Conservation (phyloP, 257 asterid genomes). For the Lithospermum erythrorhizon region DNA sequence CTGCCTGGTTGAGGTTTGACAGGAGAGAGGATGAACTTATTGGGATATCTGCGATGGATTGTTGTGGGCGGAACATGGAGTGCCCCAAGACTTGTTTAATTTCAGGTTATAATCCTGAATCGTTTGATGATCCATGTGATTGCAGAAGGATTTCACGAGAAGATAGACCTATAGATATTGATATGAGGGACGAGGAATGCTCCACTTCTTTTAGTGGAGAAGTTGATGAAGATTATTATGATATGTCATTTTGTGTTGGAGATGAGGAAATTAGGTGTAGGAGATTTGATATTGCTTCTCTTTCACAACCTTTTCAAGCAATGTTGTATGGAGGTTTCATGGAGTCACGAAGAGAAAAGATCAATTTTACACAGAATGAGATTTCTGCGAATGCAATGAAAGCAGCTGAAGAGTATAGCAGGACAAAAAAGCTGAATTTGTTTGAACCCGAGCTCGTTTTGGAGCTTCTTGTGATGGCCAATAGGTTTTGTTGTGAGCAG, state of each 20-base stretch:
- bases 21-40: constrained; percentile 83
- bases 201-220: constrained; percentile 47
- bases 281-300: constrained; percentile 62
- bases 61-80: constrained; percentile 72
- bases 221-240: constrained; percentile 43
- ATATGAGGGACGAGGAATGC: constrained; percentile 38
- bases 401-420: constrained; percentile 73
- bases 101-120: constrained; percentile 79
- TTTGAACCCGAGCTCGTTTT: constrained; percentile 54
- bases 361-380: constrained; percentile 57
- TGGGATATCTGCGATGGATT: constrained; percentile 80
- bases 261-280: constrained; percentile 77
- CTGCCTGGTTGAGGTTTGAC: constrained; percentile 92
- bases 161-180: constrained; percentile 15
- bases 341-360: constrained; percentile 68
- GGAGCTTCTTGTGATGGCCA: constrained; percentile 64
- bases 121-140: constrained; percentile 49
- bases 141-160: constrained; percentile 28
- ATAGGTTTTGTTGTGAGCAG: constrained; percentile 76
- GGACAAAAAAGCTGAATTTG: constrained; percentile 46
- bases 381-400: constrained; percentile 56
- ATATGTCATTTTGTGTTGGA: constrained; percentile 66
- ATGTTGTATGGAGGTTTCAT: constrained; percentile 74
- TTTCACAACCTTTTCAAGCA: constrained; percentile 68
- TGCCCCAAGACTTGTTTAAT: constrained; percentile 58